Evolutionary conservation across 805 yeast species (phyloP).

Genomic region (Metschnikowia shivogae): DNA sequence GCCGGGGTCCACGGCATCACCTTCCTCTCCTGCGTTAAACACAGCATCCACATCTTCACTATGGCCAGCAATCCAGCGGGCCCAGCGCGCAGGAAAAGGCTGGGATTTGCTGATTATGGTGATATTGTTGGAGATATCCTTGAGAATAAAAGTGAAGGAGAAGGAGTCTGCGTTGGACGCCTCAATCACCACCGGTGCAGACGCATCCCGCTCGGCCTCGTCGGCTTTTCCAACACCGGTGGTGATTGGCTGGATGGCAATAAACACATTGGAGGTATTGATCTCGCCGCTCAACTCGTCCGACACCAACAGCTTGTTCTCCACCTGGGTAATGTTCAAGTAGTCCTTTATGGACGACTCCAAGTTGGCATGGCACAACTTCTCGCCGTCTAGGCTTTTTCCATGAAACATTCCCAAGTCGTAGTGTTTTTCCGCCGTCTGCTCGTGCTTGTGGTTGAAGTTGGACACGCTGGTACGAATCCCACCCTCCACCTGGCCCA

Average conservation of each 20-base stretch:
- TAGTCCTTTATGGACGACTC: conserved; percentile 62
- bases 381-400: conserved; percentile 76
- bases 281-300: conserved; percentile 18
- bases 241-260: conserved; percentile 61
- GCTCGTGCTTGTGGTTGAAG: conserved; percentile 32
- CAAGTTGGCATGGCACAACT: conserved; percentile 81
- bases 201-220: conserved; percentile 13
- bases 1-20: conserved; percentile 31
- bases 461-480: conserved; percentile 59
- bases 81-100: conserved; percentile 88
- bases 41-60: conserved; percentile 19
- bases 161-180: conserved; percentile 53
- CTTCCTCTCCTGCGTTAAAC: conserved; percentile 22
- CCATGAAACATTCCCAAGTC: conserved; percentile 73
- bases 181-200: conserved; percentile 38
- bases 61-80: conserved; percentile 76
- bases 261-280: conserved; percentile 57
- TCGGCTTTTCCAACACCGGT: conserved; percentile 9
- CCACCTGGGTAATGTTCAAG: conserved; percentile 23
- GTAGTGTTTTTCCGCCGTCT: conserved; percentile 14
- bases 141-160: conserved; percentile 68
- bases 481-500: conserved; percentile 76
- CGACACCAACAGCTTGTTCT: conserved; percentile 11
- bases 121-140: conserved; percentile 76
- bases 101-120: conserved; percentile 77